phyloP scores from a whole-genome alignment of 345 rosid species.

The Brassica juncea region DNA sequence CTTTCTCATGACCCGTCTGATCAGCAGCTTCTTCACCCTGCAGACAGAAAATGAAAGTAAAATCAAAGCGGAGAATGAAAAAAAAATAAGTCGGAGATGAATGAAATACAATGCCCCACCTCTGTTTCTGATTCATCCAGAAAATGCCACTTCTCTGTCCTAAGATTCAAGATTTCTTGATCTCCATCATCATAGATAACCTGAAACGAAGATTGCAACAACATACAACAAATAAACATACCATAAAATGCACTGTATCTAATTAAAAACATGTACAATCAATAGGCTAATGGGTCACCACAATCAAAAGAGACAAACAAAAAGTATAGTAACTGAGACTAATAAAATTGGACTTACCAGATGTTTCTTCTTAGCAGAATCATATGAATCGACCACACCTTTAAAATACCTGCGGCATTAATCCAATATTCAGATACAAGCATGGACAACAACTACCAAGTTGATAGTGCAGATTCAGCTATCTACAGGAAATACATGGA shows the following conservation, averaged over 20 bases:
- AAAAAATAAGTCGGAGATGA: not conserved
- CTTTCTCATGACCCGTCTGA: slow-evolving; percentile 45
- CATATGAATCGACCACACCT: slow-evolving; percentile 64
- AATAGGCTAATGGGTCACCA: not conserved
- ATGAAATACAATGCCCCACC: slow-evolving; percentile 44
- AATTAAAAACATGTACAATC: not conserved
- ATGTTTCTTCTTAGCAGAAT: slow-evolving; percentile 67
- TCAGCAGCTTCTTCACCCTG: slow-evolving; percentile 62
- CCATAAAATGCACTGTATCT: slow-evolving; percentile 6
- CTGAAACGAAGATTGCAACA: slow-evolving; percentile 43
- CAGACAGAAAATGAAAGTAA: slow-evolving; percentile 33
- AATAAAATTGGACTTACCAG: slow-evolving; percentile 49
- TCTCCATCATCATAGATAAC: slow-evolving; percentile 79
- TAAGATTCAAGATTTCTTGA: slow-evolving; percentile 60
- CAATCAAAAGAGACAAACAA: slow-evolving; percentile 8
- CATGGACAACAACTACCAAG: slow-evolving; percentile 6
- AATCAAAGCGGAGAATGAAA: slow-evolving; percentile 4
- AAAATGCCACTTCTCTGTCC: slow-evolving; percentile 61
- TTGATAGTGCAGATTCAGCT: slow-evolving; percentile 12
- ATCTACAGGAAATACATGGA: not conserved
- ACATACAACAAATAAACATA: not conserved
- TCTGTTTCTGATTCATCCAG: slow-evolving; percentile 47
- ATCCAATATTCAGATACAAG: slow-evolving; percentile 6
- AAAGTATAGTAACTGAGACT: not conserved
- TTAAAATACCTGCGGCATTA: slow-evolving; percentile 64